Evolutionary conservation across 2,329 filamentous ascomycete genomes (phyloP).

Genomic region (Emydomyces testavorans): DNA sequence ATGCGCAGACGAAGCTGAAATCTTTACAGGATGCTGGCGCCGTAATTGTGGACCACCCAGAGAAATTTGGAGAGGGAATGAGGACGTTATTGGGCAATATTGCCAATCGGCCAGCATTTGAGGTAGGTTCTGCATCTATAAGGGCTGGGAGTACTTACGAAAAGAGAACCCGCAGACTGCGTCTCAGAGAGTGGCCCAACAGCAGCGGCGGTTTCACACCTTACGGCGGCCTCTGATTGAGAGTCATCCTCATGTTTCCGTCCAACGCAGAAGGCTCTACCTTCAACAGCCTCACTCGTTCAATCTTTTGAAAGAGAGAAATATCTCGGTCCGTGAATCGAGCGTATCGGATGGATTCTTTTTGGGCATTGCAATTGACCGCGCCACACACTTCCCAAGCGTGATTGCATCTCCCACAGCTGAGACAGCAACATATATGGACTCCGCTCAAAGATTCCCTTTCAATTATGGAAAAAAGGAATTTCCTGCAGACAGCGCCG

Average conservation of each 20-base stretch:
- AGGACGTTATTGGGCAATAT: conserved; percentile 45
- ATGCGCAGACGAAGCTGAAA: conserved; percentile 53
- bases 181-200: conserved; percentile 25
- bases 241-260: background rate
- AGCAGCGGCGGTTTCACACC: conserved; percentile 46
- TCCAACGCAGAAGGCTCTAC: conserved; percentile 44
- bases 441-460: conserved; percentile 45
- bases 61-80: conserved; percentile 60
- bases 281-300: conserved; percentile 45
- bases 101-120: conserved; percentile 21
- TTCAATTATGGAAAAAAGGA: conserved; percentile 48
- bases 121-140: conserved; percentile 17
- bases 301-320: conserved; percentile 44
- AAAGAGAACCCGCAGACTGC: conserved; percentile 5
- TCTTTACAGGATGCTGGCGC: conserved; percentile 56
- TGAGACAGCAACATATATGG: conserved; percentile 32
- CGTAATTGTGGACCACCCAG: conserved; percentile 62
- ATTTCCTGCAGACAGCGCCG: conserved; percentile 32
- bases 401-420: conserved; percentile 49
- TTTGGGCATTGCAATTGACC: conserved; percentile 55
- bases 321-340: conserved; percentile 36
- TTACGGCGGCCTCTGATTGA: conserved; percentile 19
- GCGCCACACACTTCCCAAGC: conserved; percentile 50
- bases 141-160: background rate
- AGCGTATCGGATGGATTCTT: conserved; percentile 37